Evolutionary conservation across 148 eudicot species (phyloP).

Genomic region (Nepenthes mirabilis): DNA sequence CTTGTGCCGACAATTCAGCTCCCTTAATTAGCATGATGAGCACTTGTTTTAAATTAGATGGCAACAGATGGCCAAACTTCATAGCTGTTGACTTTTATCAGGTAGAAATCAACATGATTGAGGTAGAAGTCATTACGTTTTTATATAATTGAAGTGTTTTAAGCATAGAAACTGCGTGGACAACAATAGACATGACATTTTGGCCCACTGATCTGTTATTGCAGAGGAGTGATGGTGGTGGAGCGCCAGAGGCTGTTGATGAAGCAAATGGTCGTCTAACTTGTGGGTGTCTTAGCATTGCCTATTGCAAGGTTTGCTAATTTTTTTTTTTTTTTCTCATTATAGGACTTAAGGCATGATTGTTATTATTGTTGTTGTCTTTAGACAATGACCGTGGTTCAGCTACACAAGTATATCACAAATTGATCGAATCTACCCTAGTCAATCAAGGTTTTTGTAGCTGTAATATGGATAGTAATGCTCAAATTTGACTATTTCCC

Average conservation of each 20-base stretch:
- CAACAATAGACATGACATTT: not conserved
- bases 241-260: slow-evolving; percentile 91
- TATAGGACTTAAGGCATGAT: not conserved
- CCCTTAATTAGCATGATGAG: slow-evolving; percentile 48
- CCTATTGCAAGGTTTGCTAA: slow-evolving; percentile 77
- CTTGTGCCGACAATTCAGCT: slow-evolving; percentile 76
- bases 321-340: not conserved
- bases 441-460: no score
- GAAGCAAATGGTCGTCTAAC: slow-evolving; percentile 77
- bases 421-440: no score
- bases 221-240: slow-evolving; percentile 90
- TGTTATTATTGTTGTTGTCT: not conserved
- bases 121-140: not conserved
- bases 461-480: no score
- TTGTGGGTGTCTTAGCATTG: slow-evolving; percentile 70
- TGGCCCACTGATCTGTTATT: slow-evolving; percentile 4
- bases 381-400: not conserved
- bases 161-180: not conserved
- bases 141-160: no score
- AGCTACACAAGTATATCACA: not conserved
- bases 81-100: slow-evolving; percentile 86
- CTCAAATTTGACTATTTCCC: no score
- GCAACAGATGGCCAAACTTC: slow-evolving; percentile 89
- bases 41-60: slow-evolving; percentile 55
- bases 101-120: slow-evolving; percentile 19